Evolutionary conservation across 225 moss, liverwort and hornwort species (phyloP).

Genomic region (Rhytidiadelphus loreus): DNA sequence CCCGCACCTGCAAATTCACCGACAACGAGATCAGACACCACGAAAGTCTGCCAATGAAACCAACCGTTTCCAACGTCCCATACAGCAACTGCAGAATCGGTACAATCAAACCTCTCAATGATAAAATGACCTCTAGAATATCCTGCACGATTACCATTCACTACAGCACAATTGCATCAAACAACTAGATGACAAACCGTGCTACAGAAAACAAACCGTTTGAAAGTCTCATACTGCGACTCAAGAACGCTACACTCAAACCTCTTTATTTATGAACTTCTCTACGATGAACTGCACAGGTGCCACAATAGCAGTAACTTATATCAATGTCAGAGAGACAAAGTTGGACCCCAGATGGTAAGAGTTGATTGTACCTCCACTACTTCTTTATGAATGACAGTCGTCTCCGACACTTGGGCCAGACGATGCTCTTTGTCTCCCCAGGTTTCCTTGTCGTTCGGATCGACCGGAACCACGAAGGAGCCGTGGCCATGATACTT

Average conservation of each 20-base stretch:
- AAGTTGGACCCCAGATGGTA: background rate
- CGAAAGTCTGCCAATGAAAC: background rate
- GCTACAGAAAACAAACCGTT: background rate
- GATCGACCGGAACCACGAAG: constrained; percentile 59
- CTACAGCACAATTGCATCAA: too few species aligned
- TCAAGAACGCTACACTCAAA: background rate
- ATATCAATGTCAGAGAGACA: background rate
- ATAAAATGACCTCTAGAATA: background rate
- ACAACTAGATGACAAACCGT: background rate
- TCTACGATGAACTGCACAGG: background rate
- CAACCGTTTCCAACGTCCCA: background rate
- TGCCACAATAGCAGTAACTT: background rate
- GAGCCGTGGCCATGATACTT: constrained; percentile 83
- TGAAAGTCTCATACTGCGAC: background rate
- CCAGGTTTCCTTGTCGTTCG: constrained; percentile 73
- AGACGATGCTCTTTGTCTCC: constrained; percentile 92
- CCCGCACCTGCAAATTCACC: constrained; percentile 21
- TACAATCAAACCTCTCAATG: too few species aligned
- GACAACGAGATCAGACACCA: background rate
- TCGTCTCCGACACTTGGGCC: constrained; percentile 79
- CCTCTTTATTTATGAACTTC: too few species aligned
- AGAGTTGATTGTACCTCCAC: constrained; percentile 25
- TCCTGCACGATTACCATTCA: too few species aligned
- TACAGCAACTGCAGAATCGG: background rate
- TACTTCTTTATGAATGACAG: constrained; percentile 59